phyloP scores from a whole-genome alignment of 2,329 filamentous ascomycete genomes.

The Colletotrichum somersetense region DNA sequence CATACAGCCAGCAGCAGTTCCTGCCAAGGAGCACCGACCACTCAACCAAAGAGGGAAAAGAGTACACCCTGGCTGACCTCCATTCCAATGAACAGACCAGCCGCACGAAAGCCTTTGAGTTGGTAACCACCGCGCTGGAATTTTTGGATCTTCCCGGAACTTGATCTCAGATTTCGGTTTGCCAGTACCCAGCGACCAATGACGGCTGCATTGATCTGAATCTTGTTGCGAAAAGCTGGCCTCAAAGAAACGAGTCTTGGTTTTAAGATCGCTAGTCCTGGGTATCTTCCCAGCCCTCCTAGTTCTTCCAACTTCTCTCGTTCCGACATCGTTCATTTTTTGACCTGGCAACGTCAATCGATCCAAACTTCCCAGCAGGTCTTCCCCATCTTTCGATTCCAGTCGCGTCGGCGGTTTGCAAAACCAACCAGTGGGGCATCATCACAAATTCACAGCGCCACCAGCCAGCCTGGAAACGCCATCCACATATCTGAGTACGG shows the following conservation, averaged over 20 bases:
- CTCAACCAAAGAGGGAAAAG: background rate
- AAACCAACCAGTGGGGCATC: slow-evolving; percentile 8
- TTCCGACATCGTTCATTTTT: background rate
- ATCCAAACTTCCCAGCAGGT: background rate
- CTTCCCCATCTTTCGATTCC: slow-evolving; percentile 8
- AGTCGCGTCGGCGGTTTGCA: slow-evolving; percentile 13
- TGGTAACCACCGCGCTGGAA: slow-evolving; percentile 38
- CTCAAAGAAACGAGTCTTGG: slow-evolving; percentile 38
- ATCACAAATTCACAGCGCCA: slow-evolving; percentile 30
- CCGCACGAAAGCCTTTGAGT: slow-evolving; percentile 34
- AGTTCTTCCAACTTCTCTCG: slow-evolving; percentile 9
- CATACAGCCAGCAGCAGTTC: slow-evolving; percentile 33
- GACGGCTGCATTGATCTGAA: slow-evolving; percentile 37
- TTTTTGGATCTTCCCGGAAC: slow-evolving; percentile 38
- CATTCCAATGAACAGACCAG: slow-evolving; percentile 36
- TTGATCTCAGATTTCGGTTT: slow-evolving; percentile 43
- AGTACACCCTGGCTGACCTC: slow-evolving; percentile 28
- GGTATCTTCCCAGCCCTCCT: slow-evolving; percentile 19
- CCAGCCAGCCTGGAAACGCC: slow-evolving; percentile 33
- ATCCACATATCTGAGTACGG: slow-evolving; percentile 40
- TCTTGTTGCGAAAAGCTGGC: slow-evolving; percentile 9
- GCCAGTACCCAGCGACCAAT: slow-evolving; percentile 34
- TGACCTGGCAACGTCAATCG: slow-evolving; percentile 8
- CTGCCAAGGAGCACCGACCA: slow-evolving; percentile 24
- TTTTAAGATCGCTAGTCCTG: slow-evolving; percentile 37